A percentile compares a stretch with the other conserved stretches of the same genome.
These are phyloP conservation scores for Termitomyces sp. DNA, from an alignment of 768 basidiomycete species.

Conservation along the genomic window DNA sequence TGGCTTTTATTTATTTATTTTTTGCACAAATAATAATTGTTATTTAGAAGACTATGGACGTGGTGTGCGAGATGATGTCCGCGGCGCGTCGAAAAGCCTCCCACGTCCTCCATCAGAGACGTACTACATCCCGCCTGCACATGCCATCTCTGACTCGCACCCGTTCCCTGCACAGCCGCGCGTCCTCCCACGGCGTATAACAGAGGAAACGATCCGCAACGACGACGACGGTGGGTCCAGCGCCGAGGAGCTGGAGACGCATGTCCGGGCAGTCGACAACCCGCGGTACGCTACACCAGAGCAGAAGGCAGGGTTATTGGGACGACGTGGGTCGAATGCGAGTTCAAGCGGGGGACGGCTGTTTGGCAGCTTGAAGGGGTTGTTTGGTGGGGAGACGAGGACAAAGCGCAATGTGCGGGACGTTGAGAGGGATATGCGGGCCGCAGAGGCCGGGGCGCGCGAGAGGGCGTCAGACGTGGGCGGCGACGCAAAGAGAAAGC, in stretches of 20 bases:
- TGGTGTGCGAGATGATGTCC: too few relatives aligned
- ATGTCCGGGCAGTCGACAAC: background rate
- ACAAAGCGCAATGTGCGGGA: conserved; percentile 18
- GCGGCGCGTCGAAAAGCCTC: conserved; percentile 7
- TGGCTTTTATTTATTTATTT: too few relatives aligned
- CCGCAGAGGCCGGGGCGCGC: too few relatives aligned
- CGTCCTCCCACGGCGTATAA: conserved; percentile 3
- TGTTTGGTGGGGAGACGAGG: conserved; percentile 28
- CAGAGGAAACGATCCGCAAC: background rate
- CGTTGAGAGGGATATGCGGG: conserved; percentile 3
- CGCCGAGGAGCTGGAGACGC: background rate
- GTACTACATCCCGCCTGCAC: conserved; percentile 44
- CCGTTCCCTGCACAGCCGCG: background rate
- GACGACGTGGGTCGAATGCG: background rate
- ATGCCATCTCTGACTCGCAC: conserved; percentile 31
- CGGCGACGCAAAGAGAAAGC: conserved; percentile 1
- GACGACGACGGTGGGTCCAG: background rate
- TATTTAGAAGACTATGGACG: too few relatives aligned
- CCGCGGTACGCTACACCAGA: background rate
- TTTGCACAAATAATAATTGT: too few relatives aligned
- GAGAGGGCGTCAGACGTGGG: too few relatives aligned
- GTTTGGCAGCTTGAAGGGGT: conserved; percentile 39
- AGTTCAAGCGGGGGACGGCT: conserved; percentile 19
- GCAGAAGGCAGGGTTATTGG: background rate
- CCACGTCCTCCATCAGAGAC: conserved; percentile 24